Conservation (phyloP, 2,329 filamentous ascomycete genomes). For the Fusarium hainanense region DNA sequence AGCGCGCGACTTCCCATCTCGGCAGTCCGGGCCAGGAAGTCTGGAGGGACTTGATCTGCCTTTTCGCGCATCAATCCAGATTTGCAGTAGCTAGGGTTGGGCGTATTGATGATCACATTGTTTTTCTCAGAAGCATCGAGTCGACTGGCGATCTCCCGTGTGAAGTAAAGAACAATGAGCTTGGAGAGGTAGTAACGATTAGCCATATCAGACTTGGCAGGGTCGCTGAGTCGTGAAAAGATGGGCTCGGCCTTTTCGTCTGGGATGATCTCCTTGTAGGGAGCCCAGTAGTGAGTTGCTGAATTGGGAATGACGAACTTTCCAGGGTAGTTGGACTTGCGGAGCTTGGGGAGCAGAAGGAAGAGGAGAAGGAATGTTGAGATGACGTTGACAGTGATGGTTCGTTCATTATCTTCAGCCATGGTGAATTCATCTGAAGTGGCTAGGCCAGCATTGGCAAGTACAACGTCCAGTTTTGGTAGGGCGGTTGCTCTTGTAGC, state of each 20-base stretch:
- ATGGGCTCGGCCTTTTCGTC: constrained; percentile 23
- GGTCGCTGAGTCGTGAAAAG: constrained; percentile 48
- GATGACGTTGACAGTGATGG: constrained; percentile 52
- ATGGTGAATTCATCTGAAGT: constrained; percentile 49
- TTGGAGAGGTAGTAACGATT: constrained; percentile 50
- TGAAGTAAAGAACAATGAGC: constrained; percentile 47
- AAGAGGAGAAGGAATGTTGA: constrained; percentile 39
- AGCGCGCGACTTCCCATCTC: constrained; percentile 57
- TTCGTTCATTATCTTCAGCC: constrained; percentile 61
- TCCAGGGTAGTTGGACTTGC: constrained; percentile 35
- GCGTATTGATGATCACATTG: constrained; percentile 51
- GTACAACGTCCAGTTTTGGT: constrained; percentile 55
- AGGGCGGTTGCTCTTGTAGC: constrained; percentile 44
- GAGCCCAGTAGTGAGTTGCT: constrained; percentile 43
- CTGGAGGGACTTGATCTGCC: neutral
- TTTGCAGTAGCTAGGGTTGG: constrained; percentile 57
- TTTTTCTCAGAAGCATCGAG: constrained; percentile 4
- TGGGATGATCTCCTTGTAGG: constrained; percentile 39
- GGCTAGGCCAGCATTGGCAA: constrained; percentile 58
- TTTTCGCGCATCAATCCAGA: constrained; percentile 46
- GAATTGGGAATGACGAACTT: constrained; percentile 42
- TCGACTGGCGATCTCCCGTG: constrained; percentile 46
- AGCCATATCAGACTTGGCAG: constrained; percentile 42
- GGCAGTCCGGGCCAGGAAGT: constrained; percentile 54
- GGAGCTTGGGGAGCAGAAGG: constrained; percentile 39